Conservation (phyloP, 2,329 filamentous ascomycete species). For the Teratosphaeria pseudoeucalypti region DNA sequence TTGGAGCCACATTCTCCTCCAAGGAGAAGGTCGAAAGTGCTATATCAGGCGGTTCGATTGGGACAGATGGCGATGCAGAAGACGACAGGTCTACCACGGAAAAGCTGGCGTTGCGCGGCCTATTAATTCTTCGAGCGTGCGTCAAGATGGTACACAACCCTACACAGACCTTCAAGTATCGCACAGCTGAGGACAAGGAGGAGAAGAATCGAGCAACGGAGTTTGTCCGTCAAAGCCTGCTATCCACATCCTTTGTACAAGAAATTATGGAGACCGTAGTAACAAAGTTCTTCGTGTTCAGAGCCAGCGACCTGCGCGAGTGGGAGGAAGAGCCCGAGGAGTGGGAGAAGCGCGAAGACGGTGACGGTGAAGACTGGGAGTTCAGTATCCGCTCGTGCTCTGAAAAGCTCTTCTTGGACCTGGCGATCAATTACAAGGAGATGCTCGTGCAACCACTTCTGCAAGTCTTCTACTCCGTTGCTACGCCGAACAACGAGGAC, state of each 20-base stretch:
- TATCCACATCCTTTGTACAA: constrained; percentile 66
- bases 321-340: constrained; percentile 95
- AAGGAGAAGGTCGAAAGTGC: constrained; percentile 27
- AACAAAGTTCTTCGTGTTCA: constrained; percentile 78
- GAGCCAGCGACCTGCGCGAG: constrained; percentile 70
- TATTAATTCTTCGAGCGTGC: constrained; percentile 73
- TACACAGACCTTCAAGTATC: constrained; percentile 72
- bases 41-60: constrained; percentile 29
- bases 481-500: constrained; percentile 53
- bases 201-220: constrained; percentile 62
- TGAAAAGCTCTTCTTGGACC: constrained; percentile 85
- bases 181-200: constrained; percentile 60
- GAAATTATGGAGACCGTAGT: constrained; percentile 79
- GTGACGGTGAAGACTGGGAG: constrained; percentile 75
- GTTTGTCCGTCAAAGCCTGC: constrained; percentile 60
- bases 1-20: constrained; percentile 63
- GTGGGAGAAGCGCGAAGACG: constrained; percentile 86
- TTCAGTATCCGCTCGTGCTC: constrained; percentile 87
- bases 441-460: constrained; percentile 70
- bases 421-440: constrained; percentile 79
- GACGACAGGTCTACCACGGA: constrained; percentile 45
- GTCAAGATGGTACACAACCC: constrained; percentile 77
- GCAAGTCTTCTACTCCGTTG: constrained; percentile 69
- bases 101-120: constrained; percentile 69
- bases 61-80: constrained; percentile 33